These are phyloP conservation scores for Apiotrichum brassicae DNA, from an alignment of 1,284 basidiomycete genomes.

Conservation along the genomic window DNA sequence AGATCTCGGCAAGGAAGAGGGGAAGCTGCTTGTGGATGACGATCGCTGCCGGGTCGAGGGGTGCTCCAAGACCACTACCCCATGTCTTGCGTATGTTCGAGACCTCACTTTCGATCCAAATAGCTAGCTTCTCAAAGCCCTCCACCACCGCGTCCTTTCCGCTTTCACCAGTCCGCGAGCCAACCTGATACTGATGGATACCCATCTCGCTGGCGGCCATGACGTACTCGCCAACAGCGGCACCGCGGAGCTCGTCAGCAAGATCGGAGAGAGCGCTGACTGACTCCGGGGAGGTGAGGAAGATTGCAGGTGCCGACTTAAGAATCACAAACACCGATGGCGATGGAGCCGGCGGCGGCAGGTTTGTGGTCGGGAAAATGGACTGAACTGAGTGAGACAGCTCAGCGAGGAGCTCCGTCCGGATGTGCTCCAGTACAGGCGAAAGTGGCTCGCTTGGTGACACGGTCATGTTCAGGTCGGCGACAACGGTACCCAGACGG, in stretches of 20 bases:
- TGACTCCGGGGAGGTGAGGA: slow-evolving; percentile 16
- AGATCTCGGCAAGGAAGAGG: slow-evolving; percentile 44
- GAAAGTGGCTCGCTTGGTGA: slow-evolving; percentile 17
- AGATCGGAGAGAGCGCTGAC: slow-evolving; percentile 20
- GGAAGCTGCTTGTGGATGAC: slow-evolving; percentile 44
- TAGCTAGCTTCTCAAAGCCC: slow-evolving; percentile 39
- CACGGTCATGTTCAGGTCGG: slow-evolving; percentile 20
- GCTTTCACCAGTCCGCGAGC: slow-evolving; percentile 12
- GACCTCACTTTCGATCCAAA: slow-evolving; percentile 42
- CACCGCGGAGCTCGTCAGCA: slow-evolving; percentile 35
- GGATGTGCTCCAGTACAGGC: slow-evolving; percentile 20
- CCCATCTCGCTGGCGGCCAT: slow-evolving; percentile 26
- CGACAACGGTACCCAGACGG: slow-evolving; percentile 17
- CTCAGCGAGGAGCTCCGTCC: slow-evolving; percentile 20
- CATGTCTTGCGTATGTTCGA: slow-evolving; percentile 31
- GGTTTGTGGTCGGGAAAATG: slow-evolving; percentile 32
- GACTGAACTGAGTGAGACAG: slow-evolving; percentile 14
- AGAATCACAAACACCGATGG: slow-evolving; percentile 33
- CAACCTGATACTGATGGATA: slow-evolving; percentile 11
- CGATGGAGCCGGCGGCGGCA: slow-evolving; percentile 26
- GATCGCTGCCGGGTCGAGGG: slow-evolving; percentile 39
- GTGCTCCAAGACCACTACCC: slow-evolving; percentile 23
- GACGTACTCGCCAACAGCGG: slow-evolving; percentile 43
- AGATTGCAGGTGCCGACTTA: slow-evolving; percentile 19
- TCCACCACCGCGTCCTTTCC: slow-evolving; percentile 30